Base-by-base conservation (phyloP, 768 basidiomycete species). In the Suillus clintonianus region DNA sequence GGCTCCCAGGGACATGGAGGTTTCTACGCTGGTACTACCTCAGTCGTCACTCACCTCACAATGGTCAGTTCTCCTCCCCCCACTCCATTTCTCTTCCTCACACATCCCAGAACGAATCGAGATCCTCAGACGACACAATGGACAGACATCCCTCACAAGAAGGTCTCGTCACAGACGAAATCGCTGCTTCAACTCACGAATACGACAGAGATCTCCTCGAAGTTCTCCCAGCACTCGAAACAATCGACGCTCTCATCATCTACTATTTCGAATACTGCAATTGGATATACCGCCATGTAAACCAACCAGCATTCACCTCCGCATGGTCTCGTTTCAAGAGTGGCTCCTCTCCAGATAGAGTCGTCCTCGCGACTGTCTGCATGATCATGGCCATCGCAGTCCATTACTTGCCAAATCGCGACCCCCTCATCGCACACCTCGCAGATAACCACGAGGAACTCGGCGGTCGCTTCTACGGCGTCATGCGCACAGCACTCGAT, bases 221-320 rank as follows among this genome's bases (percentile, higher is more conserved):
- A 5, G 75, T 83, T 62, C 83, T 94, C 3, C 92, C 92, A 3
- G 78, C 84, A 22, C 75, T 89, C 60, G 84, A 89, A 53, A 79
- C 88, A 59, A 87, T 93, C 69, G 92, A 94, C 70, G 84, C 82
- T 19, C 86, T 94, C 59, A 82, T 94, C 71, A 76, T 77, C 55
- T 89, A 87, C 76, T 94, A 94, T 75, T 93, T 93, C 69, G 89
- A 91, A 68, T 91, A 90, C 71, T 92, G 91, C 82, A 92, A 90
- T 74, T 94, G 92, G 92, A 86, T 93, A 59, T 91, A 92, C 75
- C 87, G 90, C 45, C 88, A 91, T 71, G 84, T 94, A 64, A 89
- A 92, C 74, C 82, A 87, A 60, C 62, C 77, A 2, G 79, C 86
- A 15, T 91, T 94, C 71, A 76, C 77, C 13, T 75, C 80, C 32